Percentiles rank a stretch among this genome's conserved stretches.
phyloP scores from a whole-genome alignment of 179 eudicot genomes.

The Heliamphora pulchella region DNA sequence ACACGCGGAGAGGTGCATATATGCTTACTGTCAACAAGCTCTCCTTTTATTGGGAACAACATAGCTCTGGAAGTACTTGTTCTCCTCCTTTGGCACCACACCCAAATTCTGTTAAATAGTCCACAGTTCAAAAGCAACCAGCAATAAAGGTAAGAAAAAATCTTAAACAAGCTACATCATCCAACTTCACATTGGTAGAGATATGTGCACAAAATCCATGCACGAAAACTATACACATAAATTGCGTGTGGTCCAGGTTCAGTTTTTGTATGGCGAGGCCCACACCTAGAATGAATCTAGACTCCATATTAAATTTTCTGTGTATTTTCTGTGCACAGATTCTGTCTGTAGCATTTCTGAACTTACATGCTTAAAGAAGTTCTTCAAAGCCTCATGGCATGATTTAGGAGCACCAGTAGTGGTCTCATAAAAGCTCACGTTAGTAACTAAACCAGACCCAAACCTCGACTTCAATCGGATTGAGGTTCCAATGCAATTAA shows the following conservation, averaged over 20 bases:
- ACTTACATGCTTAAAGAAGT: constrained; percentile 58
- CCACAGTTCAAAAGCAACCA: constrained; percentile 14
- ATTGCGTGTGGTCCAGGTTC: too few relatives aligned
- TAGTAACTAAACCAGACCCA: constrained; percentile 80
- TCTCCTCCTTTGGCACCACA: constrained; percentile 79
- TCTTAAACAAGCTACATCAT: neutral
- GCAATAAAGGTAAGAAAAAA: neutral
- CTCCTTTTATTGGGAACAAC: constrained; percentile 68
- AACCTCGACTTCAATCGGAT: constrained; percentile 76
- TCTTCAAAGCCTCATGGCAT: constrained; percentile 52
- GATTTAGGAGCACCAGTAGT: constrained; percentile 29
- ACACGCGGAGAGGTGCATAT: neutral
- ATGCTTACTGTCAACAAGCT: constrained; percentile 44
- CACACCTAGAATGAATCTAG: neutral
- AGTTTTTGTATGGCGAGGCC: neutral
- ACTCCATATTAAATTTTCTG: neutral
- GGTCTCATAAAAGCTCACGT: constrained; percentile 55
- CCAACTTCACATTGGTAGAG: too few relatives aligned
- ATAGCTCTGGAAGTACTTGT: constrained; percentile 66
- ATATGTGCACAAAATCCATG: too few relatives aligned
- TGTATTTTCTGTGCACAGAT: neutral
- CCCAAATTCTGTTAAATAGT: constrained; percentile 51
- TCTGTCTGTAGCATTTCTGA: neutral
- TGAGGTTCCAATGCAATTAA: constrained; percentile 89
- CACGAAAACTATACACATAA: too few relatives aligned